Base-by-base conservation (phyloP, 441 rosid genomes). In the Biscutella laevigata region DNA sequence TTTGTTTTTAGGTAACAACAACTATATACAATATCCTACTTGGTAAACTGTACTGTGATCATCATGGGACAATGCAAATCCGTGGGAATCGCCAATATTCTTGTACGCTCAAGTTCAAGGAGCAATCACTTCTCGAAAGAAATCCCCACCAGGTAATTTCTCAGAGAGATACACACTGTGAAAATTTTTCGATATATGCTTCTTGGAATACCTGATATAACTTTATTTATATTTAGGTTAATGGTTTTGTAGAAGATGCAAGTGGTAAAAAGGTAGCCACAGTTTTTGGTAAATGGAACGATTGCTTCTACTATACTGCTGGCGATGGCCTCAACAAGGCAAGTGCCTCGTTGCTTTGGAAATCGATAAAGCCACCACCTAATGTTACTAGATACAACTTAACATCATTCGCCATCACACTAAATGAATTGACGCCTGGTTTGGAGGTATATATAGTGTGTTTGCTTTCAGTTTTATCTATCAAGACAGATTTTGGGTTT, bases 321-420 rank as follows among this genome's bases (percentile, higher is more conserved):
- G 82, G 77, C 30, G 91, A 80, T 49, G 79, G 62, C 22, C 36
- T 41, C 45, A 71, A 79, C 66, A 83, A 76, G 67, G 30, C 82
- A 43, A 70, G 62, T 39, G 78, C 84, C 47, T 62, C 74, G 50
- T 73, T 88, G 66, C 71, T 92, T 25, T 92, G 96, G 96, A 79
- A 84, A 71, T 70, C 94, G 46, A 73, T 53, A 41, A 86, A 80
- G 64, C 82, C 92, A 21, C 83, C 86, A 22, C 68, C 75, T 64
- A 82, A 83, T 69, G 74, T 82, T 57, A 92, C 94, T 40, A 88
- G 96, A 49, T 92, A 88, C 86, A 86, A 88, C 78, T 79, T 92
- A 62, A 82, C 98, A 29, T 82, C 96, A 25, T 92, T 88, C 39
- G 96, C 98, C 0, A 88, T 88, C 66, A 80, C 88, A 1, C 67